Base-by-base conservation (phyloP, 192 early-diverging fungal species). In the Backusella parvicylindrica region DNA sequence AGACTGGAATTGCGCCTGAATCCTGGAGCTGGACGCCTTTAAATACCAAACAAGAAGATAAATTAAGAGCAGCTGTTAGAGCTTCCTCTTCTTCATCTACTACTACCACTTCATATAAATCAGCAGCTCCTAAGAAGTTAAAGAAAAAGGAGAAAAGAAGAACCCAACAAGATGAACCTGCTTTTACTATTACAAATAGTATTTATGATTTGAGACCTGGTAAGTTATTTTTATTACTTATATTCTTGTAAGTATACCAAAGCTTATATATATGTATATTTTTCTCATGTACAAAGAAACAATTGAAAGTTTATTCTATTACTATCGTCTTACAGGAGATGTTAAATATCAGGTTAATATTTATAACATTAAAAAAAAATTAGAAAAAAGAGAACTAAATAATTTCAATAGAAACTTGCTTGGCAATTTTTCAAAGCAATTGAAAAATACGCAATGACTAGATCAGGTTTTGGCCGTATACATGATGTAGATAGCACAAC, bases 321-420 rank as follows among this genome's bases (percentile, higher is more conserved):
- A 90, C 80, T 93, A 91, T 69, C 87, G 92, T 28, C 66, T 92
- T n/a, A 93, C 92, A 16, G 92, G 92, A 6, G 82, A 92, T 41
- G 79, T 71, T 4, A 76, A 72, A 12, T 92, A 92, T 41, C 88
- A 88, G 38, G 74, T 67, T 18, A 31, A 26, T 33, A 71, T 18
- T 16, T n/a, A 47, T 8, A 71, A 31, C 0, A 28, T 31, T 36
- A 73, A 26, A 26, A 2, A 64, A 21, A 28, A n/a, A n/a, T n/a
- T n/a, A n/a, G n/a, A n/a, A n/a, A n/a, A n/a, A n/a, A n/a, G n/a
- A 70, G 2, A 69, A 21, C 36, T n/a, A 23, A 47, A 47, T 47
- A 18, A n/a, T 47, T 69, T 21, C 23, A 60, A 60, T 53, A 75
- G 65, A 88, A 93, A 41, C 82, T 86, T 32, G 91, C 84, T 41